These are phyloP conservation scores for Dipteronia sinensis DNA, from an alignment of 345 rosid genomes.

Conservation along the genomic window DNA sequence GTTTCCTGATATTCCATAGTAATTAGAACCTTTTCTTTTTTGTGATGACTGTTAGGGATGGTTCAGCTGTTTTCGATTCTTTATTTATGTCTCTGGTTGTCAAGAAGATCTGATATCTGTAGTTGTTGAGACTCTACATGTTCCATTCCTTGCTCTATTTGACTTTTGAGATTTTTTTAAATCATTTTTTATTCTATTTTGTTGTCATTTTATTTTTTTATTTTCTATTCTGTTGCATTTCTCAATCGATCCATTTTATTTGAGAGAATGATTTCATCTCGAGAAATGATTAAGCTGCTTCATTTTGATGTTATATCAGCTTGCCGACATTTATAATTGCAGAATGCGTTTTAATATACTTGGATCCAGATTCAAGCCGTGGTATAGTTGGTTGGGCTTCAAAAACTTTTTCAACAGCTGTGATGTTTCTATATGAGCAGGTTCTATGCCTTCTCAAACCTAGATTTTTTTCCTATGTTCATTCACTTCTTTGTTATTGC, in stretches of 20 bases:
- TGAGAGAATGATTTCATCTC: conserved; percentile 16
- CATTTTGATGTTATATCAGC: conserved; percentile 76
- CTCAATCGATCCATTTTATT: conserved; percentile 9
- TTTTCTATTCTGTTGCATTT: neutral
- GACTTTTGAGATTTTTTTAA: neutral
- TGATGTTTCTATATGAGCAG: conserved; percentile 97
- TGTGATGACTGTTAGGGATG: neutral
- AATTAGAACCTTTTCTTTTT: neutral
- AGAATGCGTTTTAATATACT: conserved; percentile 95
- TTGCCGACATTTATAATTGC: conserved; percentile 97
- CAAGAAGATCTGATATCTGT: neutral
- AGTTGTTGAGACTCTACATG: neutral
- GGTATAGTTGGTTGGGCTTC: conserved; percentile 86
- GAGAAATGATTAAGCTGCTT: conserved; percentile 32
- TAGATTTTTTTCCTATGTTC: neutral
- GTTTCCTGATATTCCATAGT: neutral
- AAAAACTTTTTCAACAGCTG: conserved; percentile 66
- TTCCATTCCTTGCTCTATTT: neutral
- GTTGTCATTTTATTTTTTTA: neutral
- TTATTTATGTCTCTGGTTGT: neutral
- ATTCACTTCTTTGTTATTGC: conserved; percentile 11
- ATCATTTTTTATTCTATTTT: neutral
- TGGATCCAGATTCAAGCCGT: conserved; percentile 87
- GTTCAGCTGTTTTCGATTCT: neutral
- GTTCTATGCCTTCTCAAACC: conserved; percentile 35